Conservation (phyloP, 805 yeast species). For the Teunomyces gatunensis region DNA sequence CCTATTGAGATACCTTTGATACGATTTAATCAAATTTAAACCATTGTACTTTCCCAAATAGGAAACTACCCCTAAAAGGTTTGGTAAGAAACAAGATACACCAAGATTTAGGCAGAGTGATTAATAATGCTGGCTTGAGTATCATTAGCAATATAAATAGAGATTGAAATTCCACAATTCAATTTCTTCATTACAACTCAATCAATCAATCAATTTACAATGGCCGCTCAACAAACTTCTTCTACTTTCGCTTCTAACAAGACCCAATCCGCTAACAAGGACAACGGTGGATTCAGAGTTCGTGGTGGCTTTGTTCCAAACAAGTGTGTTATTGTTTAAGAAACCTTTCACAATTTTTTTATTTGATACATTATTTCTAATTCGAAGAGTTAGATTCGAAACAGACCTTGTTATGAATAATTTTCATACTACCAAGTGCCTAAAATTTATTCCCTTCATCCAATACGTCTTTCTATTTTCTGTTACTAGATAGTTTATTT, state of each 20-base stretch:
- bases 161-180: neutral
- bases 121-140: no score
- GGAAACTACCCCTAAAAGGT: neutral
- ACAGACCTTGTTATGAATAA: no score
- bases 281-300: neutral
- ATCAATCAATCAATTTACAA: neutral
- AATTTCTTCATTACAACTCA: neutral
- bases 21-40: neutral
- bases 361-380: neutral
- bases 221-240: constrained; percentile 5
- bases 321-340: constrained; percentile 1
- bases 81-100: neutral
- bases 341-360: neutral
- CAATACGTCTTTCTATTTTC: neutral
- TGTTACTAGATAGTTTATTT: neutral
- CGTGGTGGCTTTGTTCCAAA: neutral
- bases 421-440: no score
- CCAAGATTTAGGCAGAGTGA: no score
- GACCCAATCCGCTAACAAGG: constrained; percentile 5
- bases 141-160: neutral
- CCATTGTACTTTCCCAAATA: neutral
- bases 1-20: neutral
- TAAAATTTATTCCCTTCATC: neutral
- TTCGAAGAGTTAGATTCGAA: neutral
- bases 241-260: neutral